Conservation (phyloP, 129 eudicot genomes). For the Cynara cardunculus region DNA sequence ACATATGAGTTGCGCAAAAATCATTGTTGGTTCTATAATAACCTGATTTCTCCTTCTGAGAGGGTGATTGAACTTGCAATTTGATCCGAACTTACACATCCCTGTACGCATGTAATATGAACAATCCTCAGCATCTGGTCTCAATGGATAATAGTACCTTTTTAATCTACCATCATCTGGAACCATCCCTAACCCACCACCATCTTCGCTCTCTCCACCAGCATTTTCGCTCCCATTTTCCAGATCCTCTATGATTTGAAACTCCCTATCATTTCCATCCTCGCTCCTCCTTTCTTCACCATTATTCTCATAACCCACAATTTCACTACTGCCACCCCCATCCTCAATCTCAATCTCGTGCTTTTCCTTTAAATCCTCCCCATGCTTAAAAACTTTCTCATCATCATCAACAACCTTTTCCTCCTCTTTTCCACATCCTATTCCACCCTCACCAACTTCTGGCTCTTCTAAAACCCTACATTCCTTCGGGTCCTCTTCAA, state of each 20-base stretch:
- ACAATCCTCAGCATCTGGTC: slow-evolving; percentile 87
- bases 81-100: slow-evolving; percentile 68
- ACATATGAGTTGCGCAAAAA: background rate
- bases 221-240: slow-evolving; percentile 20
- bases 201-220: background rate
- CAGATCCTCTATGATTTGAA: slow-evolving; percentile 20
- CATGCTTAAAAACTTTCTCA: background rate
- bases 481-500: slow-evolving; percentile 15
- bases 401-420: slow-evolving; percentile 11
- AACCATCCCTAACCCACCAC: slow-evolving; percentile 23
- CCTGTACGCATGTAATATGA: slow-evolving; percentile 71
- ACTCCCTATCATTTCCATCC: slow-evolving; percentile 9
- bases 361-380: slow-evolving; percentile 3
- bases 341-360: slow-evolving; percentile 4
- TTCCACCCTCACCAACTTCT: slow-evolving; percentile 15
- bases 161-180: slow-evolving; percentile 25
- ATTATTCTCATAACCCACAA: slow-evolving; percentile 9
- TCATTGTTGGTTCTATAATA: background rate
- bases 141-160: slow-evolving; percentile 57
- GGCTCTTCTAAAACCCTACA: slow-evolving; percentile 25
- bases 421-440: slow-evolving; percentile 16
- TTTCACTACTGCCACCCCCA: slow-evolving; percentile 4
- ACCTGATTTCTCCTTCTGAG: slow-evolving; percentile 60
- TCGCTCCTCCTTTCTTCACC: slow-evolving; percentile 15
- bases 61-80: slow-evolving; percentile 95